Percentiles rank a stretch among this genome's conserved stretches.
phyloP scores from a whole-genome alignment of 2,329 filamentous ascomycete species.

The Claviceps purpurea region DNA sequence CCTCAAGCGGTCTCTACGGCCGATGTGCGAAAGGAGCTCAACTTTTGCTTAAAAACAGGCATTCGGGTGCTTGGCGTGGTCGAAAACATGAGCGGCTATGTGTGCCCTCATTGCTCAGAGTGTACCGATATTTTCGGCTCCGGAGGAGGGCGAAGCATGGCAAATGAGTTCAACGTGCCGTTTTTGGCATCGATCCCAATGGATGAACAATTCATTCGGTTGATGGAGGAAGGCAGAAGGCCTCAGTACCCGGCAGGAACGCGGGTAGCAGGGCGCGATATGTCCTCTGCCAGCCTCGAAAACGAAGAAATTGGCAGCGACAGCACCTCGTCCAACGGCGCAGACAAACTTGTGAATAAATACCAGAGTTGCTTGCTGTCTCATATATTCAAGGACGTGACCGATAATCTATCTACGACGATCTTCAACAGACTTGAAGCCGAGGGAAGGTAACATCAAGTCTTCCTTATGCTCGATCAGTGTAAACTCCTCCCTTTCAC shows the following conservation, averaged over 20 bases:
- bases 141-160: conserved; percentile 83
- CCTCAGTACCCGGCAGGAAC: conserved; percentile 61
- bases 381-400: conserved; percentile 54
- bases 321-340: conserved; percentile 7
- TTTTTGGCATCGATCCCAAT: conserved; percentile 85
- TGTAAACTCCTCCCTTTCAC: no score
- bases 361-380: conserved; percentile 59
- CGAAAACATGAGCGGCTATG: conserved; percentile 92
- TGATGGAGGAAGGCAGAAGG: conserved; percentile 61
- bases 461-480: no score
- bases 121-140: conserved; percentile 90
- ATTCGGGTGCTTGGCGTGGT: conserved; percentile 76
- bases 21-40: conserved; percentile 88
- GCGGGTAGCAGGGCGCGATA: conserved; percentile 41
- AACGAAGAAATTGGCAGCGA: not conserved
- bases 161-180: conserved; percentile 65
- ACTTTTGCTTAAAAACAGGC: conserved; percentile 78
- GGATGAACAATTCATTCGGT: conserved; percentile 77
- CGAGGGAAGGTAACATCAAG: not conserved
- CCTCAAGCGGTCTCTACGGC: conserved; percentile 88
- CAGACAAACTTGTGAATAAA: conserved; percentile 48
- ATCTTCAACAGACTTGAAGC: conserved; percentile 1
- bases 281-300: conserved; percentile 18
- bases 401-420: conserved; percentile 17
- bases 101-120: conserved; percentile 68